Evolutionary conservation across 768 basidiomycete species (phyloP).

Genomic region (Mycena alexandri): DNA sequence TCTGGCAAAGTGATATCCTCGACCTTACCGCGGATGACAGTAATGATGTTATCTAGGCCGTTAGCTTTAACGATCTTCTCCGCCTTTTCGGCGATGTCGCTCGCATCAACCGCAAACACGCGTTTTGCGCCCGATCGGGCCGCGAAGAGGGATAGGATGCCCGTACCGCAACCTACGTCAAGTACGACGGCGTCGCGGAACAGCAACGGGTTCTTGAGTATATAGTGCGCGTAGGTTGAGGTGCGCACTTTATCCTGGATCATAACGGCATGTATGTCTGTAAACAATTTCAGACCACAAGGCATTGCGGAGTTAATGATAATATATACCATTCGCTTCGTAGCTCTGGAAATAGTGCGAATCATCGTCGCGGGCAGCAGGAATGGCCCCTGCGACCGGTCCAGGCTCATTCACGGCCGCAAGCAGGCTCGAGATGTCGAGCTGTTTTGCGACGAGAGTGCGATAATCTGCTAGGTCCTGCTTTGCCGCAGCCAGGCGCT

Average conservation of each 20-base stretch:
- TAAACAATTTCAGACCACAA: background rate
- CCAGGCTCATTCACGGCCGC: conserved; percentile 56
- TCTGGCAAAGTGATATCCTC: conserved; percentile 88
- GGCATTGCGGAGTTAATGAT: conserved; percentile 18
- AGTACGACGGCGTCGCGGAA: conserved; percentile 91
- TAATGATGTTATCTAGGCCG: conserved; percentile 78
- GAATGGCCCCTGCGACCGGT: conserved; percentile 35
- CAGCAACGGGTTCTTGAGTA: conserved; percentile 82
- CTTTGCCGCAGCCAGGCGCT: conserved; percentile 69
- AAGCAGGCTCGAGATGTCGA: conserved; percentile 60
- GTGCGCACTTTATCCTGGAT: conserved; percentile 96
- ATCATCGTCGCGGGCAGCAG: conserved; percentile 82
- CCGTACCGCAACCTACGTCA: conserved; percentile 97
- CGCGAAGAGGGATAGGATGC: conserved; percentile 91
- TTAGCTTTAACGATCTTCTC: conserved; percentile 84
- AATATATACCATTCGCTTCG: conserved; percentile 79
- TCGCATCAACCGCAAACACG: conserved; percentile 94
- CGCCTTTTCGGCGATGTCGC: conserved; percentile 83
- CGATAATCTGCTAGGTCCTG: conserved; percentile 75
- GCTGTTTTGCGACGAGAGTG: conserved; percentile 63
- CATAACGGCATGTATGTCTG: conserved; percentile 97
- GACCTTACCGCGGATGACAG: conserved; percentile 91
- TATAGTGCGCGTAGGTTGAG: conserved; percentile 92
- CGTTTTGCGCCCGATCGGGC: conserved; percentile 90
- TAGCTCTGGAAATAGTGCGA: conserved; percentile 95